Evolutionary conservation across 345 rosid species (phyloP).

Genomic region (Eucalyptus pauciflora): DNA sequence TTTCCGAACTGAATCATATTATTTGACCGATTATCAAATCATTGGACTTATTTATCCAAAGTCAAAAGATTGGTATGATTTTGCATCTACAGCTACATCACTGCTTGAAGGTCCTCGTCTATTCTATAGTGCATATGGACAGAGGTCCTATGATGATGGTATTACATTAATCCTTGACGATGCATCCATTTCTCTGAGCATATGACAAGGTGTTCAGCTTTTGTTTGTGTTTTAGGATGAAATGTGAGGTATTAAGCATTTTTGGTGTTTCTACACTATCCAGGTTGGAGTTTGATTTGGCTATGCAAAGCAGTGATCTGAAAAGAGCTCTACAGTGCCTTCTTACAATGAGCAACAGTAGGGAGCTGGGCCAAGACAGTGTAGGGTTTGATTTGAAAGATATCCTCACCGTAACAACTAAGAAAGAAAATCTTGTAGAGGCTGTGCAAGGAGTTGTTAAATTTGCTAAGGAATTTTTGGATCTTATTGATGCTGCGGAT

Average conservation of each 20-base stretch:
- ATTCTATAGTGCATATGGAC: background rate
- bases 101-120: background rate
- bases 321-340: slow-evolving; percentile 99
- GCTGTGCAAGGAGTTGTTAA: slow-evolving; percentile 94
- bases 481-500: slow-evolving; percentile 98
- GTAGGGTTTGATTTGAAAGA: slow-evolving; percentile 70
- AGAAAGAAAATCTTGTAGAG: slow-evolving; percentile 88
- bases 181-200: background rate
- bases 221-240: background rate
- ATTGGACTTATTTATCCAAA: background rate
- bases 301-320: slow-evolving; percentile 94
- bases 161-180: background rate
- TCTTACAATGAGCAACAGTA: slow-evolving; percentile 89
- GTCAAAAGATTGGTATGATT: background rate
- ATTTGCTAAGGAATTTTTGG: slow-evolving; percentile 87
- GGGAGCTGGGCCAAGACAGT: slow-evolving; percentile 85
- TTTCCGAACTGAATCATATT: background rate
- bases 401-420: slow-evolving; percentile 66
- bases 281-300: slow-evolving; percentile 97
- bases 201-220: background rate
- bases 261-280: background rate
- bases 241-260: background rate
- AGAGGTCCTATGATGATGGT: background rate
- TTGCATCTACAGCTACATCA: background rate
- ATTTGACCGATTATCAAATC: background rate